phyloP scores from a whole-genome alignment of 257 asterid genomes.

The Solanum dulcamara region DNA sequence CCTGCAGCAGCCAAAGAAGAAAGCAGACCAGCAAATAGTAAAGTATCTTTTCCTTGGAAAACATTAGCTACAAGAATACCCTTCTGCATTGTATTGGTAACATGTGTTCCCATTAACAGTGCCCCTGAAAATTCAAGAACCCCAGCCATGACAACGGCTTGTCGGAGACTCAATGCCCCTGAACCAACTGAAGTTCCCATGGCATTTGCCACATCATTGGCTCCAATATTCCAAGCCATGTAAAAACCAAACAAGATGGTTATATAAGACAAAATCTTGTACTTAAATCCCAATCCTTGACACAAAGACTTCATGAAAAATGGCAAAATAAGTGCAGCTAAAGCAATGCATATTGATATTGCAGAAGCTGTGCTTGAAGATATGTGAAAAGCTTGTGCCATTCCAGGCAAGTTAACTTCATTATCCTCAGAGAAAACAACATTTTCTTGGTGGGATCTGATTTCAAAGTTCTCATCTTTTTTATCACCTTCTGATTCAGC shows the following conservation, averaged over 20 bases:
- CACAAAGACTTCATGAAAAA: conserved; percentile 63
- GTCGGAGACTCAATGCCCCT: conserved; percentile 73
- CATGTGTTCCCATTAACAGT: conserved; percentile 83
- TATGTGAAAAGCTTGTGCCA: conserved; percentile 74
- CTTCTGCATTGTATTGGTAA: conserved; percentile 94
- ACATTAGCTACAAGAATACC: conserved; percentile 81
- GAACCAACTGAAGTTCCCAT: conserved; percentile 99
- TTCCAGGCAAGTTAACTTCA: conserved; percentile 36
- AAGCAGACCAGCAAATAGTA: conserved; percentile 84
- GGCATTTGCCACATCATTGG: conserved; percentile 94
- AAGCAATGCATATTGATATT: conserved; percentile 58
- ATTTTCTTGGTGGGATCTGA: conserved; percentile 8
- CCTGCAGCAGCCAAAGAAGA: conserved; percentile 98
- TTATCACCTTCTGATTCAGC: conserved; percentile 44
- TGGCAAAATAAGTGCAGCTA: conserved; percentile 63
- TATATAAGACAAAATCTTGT: conserved; percentile 40
- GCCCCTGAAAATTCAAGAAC: conserved; percentile 90
- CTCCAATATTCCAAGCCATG: conserved; percentile 99
- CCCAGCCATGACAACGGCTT: conserved; percentile 81
- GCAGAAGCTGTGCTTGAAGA: conserved; percentile 73
- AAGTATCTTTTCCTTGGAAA: conserved; percentile 71
- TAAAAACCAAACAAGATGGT: conserved; percentile 80
- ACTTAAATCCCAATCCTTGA: conserved; percentile 44
- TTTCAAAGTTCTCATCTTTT: conserved; percentile 3
- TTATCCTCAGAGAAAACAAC: conserved; percentile 1